Conservation (phyloP, 306 rosid species). For the Quercus bicolor region DNA sequence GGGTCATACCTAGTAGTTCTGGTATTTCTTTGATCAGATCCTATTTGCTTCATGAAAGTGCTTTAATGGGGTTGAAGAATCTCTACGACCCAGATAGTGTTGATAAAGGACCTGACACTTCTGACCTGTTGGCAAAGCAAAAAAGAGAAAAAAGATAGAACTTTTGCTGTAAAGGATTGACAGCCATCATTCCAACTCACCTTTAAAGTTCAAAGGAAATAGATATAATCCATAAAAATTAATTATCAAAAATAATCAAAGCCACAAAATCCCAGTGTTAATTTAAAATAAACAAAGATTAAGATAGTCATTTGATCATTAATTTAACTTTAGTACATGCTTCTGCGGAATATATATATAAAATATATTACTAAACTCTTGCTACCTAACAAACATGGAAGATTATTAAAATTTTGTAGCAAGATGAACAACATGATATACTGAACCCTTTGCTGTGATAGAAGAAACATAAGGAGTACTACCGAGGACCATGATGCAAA, state of each 20-base stretch:
- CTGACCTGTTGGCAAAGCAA: constrained; percentile 52
- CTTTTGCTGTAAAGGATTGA: constrained; percentile 64
- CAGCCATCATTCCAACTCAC: constrained; percentile 68
- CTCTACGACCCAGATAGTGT: constrained; percentile 40
- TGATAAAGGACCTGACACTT: constrained; percentile 60
- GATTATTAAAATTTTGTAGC: constrained; percentile 1
- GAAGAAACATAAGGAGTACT: constrained; percentile 16
- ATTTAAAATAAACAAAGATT: not conserved
- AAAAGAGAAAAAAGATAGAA: constrained; percentile 21
- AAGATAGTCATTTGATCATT: not conserved
- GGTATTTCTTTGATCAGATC: constrained; percentile 21
- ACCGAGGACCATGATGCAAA: constrained; percentile 11
- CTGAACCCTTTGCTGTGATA: constrained; percentile 19
- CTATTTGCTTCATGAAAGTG: constrained; percentile 24
- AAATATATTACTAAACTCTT: constrained; percentile 7
- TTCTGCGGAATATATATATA: not conserved
- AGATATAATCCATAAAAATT: not conserved
- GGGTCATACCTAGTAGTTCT: constrained; percentile 26
- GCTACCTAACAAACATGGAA: constrained; percentile 22
- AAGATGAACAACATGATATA: not conserved
- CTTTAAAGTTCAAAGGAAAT: constrained; percentile 20
- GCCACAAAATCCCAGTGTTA: constrained; percentile 23
- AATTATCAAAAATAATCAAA: constrained; percentile 6
- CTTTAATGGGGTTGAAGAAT: constrained; percentile 43
- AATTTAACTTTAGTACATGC: not conserved